phyloP scores from a whole-genome alignment of 2,329 filamentous ascomycete species.

The Claviceps arundinis region DNA sequence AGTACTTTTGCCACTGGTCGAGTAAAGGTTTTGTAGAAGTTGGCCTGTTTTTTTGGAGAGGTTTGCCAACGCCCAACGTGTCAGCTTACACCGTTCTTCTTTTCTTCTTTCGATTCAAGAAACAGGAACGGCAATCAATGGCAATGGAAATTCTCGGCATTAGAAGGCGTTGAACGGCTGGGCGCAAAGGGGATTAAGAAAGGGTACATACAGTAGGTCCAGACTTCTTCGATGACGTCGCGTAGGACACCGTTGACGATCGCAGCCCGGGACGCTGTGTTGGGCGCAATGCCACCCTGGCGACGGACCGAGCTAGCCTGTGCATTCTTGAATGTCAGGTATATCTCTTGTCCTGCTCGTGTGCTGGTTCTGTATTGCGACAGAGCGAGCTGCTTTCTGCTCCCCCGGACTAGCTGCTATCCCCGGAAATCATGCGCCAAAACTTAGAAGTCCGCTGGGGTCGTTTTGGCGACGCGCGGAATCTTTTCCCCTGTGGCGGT shows the following conservation, averaged over 20 bases:
- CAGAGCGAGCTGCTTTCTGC: not conserved
- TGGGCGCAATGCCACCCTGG: not conserved
- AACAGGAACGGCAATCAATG: too few relatives aligned
- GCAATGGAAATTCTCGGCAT: too few relatives aligned
- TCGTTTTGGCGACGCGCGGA: too few relatives aligned
- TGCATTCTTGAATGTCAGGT: not conserved
- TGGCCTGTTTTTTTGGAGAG: slow-evolving; percentile 26
- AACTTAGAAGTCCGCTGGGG: not conserved
- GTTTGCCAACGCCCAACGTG: not conserved
- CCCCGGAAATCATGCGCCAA: too few relatives aligned
- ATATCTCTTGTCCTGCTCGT: not conserved
- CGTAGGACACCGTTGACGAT: slow-evolving; percentile 10
- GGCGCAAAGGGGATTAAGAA: too few relatives aligned
- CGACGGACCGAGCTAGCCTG: not conserved
- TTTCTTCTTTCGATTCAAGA: not conserved
- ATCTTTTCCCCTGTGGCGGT: not conserved
- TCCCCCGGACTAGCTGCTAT: too few relatives aligned
- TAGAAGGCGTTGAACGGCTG: too few relatives aligned
- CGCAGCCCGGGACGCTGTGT: not conserved
- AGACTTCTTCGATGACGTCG: slow-evolving; percentile 13
- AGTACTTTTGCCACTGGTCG: slow-evolving; percentile 62
- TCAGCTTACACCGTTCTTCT: not conserved
- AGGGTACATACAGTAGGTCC: slow-evolving; percentile 13
- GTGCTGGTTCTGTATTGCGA: not conserved
- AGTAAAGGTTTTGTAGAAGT: slow-evolving; percentile 64